Base-by-base conservation (phyloP, 2,329 filamentous ascomycete species). In the Curvularia spicifera region DNA sequence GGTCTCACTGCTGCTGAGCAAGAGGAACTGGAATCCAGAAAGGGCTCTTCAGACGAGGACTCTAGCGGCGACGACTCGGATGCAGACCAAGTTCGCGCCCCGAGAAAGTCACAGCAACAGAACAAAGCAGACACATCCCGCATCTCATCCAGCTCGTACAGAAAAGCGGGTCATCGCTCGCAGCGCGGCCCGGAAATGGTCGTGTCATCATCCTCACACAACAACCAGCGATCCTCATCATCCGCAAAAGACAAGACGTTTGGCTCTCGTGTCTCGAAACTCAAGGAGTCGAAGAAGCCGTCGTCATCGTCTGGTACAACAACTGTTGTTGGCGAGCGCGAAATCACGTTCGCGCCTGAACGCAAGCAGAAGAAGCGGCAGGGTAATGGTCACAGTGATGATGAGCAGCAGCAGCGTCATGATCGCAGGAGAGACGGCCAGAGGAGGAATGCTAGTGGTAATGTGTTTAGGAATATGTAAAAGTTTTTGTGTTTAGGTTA, bases 391-490 rank as follows among this genome's bases (percentile, higher is more conserved):
- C 72, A 75, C 31, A 15, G 46, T 74, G 56, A 44, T 5, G 33
- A 74, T 8, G 61, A 60, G 26, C 72, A 68, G 6, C 67, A 72
- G 56, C 67, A 72, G 56, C 63, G 64, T 6, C 44, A 53, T 50
- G 60, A 47, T 53, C 63, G 74, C 74, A 79, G 79, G 66, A 80
- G 80, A 63, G 78, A 81, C 59, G 80, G 81, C 56, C 79, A 81
- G 28, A 85, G 90, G 69, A 81, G 90, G 69, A 93, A 89, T 76
- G 91, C 91, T 50, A 92, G 89, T 77, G 84, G 84, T 51, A 93
- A 94, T 77, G 87, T 87, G 40, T 91, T 93, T 75, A 85, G 89
- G 74, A 84, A 82, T 71, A 83, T 91, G 81, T 89, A 71, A 57
- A 52, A 33, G 26, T 12, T 28, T 28, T 5, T 28, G 22, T 28